Evolutionary conservation across 2,329 filamentous ascomycete genomes (phyloP).

Genomic region (Fusarium clavum): DNA sequence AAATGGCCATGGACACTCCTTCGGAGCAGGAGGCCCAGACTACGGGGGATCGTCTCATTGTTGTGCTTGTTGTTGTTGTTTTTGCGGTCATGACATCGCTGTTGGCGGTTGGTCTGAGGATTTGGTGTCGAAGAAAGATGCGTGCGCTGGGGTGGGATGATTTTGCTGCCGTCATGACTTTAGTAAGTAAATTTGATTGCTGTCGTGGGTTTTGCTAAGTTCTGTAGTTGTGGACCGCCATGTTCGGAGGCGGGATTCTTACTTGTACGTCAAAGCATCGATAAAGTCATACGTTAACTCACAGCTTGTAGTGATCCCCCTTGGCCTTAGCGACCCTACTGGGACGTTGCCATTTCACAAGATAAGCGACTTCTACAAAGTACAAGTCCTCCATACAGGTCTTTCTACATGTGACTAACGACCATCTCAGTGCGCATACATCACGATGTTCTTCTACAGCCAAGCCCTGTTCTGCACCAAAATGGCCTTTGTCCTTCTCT

Average conservation of each 20-base stretch:
- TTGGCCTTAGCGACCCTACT: slow-evolving; percentile 17
- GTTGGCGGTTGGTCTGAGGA: slow-evolving; percentile 18
- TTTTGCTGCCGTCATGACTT: slow-evolving; percentile 10
- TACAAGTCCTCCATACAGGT: background rate
- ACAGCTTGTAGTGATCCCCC: slow-evolving; percentile 24
- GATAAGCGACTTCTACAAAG: slow-evolving; percentile 6
- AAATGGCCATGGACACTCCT: background rate
- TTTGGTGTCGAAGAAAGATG: slow-evolving; percentile 19
- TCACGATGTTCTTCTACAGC: slow-evolving; percentile 20
- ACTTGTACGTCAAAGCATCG: slow-evolving; percentile 2
- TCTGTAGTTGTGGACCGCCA: slow-evolving; percentile 8
- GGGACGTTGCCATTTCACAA: slow-evolving; percentile 3
- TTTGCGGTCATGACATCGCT: background rate
- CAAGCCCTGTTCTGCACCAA: slow-evolving; percentile 13
- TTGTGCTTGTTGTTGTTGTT: background rate
- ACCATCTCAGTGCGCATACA: slow-evolving; percentile 16
- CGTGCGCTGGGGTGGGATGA: slow-evolving; percentile 21
- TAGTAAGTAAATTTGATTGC: background rate
- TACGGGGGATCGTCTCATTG: background rate
- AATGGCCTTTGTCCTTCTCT: slow-evolving; percentile 36
- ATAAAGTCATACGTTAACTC: background rate
- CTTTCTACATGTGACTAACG: background rate
- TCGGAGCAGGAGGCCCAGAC: background rate
- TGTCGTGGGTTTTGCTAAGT: background rate
- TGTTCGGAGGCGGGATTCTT: slow-evolving; percentile 16